Evolutionary conservation across 169 alveolate genomes (phyloP), one percentile per base, ranked within the genome.

Genomic region (Babesia bovis): DNA sequence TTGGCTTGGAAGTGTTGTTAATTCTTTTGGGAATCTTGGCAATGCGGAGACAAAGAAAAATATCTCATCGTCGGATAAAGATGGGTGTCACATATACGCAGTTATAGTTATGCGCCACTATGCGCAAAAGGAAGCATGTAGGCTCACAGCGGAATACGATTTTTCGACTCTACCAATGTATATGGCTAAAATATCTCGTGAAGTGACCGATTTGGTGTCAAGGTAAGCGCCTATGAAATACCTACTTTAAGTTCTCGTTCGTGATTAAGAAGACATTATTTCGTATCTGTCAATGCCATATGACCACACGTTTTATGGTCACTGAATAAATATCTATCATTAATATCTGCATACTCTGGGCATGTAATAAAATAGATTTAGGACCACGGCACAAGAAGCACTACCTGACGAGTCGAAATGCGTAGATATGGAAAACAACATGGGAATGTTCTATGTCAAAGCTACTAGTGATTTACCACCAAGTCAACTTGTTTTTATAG

Each of bases 121-220:
- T 21, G 87, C 82, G 23, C 33, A 41, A 19, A 78, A 78, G 21
- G 82, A 67, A 38, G 85, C 87, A 35, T 78, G 87, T 21, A 78
- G 87, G 59, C 77, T 78, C 12, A 52, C 87, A 2, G 87, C 87
- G 41, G 87, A 78, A 53, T 78, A 78, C 30, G 87, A 78, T 55
- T 78, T 78, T 61, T 55, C 76, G 1, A 73, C 83, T 2, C 77
- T 78, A 5, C 87, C 87, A 21, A 36, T 59, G 59, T 78, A 78
- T 35, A 59, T 78, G 55, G 73, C 87, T 19, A 78, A 78, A 69
- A 78, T 78, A 42, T 67, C 87, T 7, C 28, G 83, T 3, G 87
- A 78, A 59, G 82, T 78, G 13, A 78, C 87, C n/a, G 87, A 78
- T 55, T 25, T 78, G 42, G 87, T 78, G 3, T 67, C 87, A n/a